These are phyloP conservation scores for Talaromyces funiculosus DNA, from an alignment of 2,329 filamentous ascomycete species.

Conservation along the genomic window DNA sequence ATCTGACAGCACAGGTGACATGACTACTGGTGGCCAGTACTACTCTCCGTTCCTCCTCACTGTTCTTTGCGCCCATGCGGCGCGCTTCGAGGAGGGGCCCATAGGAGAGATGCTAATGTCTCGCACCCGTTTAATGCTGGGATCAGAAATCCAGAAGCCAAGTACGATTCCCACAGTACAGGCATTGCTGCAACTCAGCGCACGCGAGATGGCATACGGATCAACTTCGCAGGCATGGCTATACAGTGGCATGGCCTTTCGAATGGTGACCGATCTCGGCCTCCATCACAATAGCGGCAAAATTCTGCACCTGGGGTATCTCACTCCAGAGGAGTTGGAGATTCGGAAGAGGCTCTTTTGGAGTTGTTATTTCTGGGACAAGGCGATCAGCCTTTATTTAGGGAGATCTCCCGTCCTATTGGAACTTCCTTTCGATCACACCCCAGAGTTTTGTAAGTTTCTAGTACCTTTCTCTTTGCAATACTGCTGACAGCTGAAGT, in stretches of 20 bases:
- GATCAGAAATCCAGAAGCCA: too few species aligned
- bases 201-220: not conserved
- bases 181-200: not conserved
- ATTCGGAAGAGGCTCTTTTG: not conserved
- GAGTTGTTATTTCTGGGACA: not conserved
- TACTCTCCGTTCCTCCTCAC: not conserved
- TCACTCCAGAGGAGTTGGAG: not conserved
- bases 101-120: not conserved
- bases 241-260: not conserved
- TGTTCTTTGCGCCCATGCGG: not conserved
- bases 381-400: not conserved
- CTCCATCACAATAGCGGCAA: not conserved
- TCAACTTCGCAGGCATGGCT: not conserved
- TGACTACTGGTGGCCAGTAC: not conserved
- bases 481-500: not conserved
- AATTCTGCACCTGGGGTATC: not conserved
- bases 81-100: too few species aligned
- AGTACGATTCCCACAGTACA: not conserved
- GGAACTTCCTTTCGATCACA: too few species aligned
- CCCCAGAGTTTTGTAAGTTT: too few species aligned
- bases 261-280: not conserved
- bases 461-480: too few species aligned
- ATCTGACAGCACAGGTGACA: not conserved
- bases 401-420: not conserved
- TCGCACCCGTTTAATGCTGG: too few species aligned